Evolutionary conservation across 1,139 yeast genomes (phyloP), one percentile per base, ranked within the genome.

Genomic region (Neolecta irregularis): DNA sequence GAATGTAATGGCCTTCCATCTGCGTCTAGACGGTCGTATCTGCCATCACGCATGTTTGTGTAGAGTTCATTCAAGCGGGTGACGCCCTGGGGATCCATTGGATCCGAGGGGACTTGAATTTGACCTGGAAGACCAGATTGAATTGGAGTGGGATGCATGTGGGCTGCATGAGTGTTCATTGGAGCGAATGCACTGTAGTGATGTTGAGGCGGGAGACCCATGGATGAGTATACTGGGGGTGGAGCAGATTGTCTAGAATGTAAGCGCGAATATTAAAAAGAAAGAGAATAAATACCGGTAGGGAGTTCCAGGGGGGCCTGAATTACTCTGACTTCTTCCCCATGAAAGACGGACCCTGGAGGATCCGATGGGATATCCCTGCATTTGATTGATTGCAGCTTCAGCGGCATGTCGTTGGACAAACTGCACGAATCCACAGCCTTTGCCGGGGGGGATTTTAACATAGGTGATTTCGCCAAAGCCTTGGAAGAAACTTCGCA

Each of bases 401-500:
- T 83, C 94, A 1, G 95, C 95, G 45, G 81, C 78, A 44, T 73
- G 75, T 40, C 92, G 65, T 28, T 72, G 68, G 20, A 73, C 67
- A 52, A 74, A 83, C 54, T 79, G 91, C 39, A 83, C 85, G 59
- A 83, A 85, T 1, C 94, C 96, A 58, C 95, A 83, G 39, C 91
- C 91, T 53, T 83, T 83, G 11, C 93, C 93, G 4, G 76, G 74
- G 6, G 94, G 94, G 34, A 83, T 79, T 53, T 81, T 80, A 35
- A 83, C 88, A 49, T 78, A 81, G 38, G 75, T 69, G 44, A 85
- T 78, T 36, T 68, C 67, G 20, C 96, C 96, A 60, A 79, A 85
- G 9, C 91, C 80, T 48, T 73, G 73, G 58, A 83, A 83, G 35
- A 76, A 64, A 3, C 78, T 62, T 45, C 74, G 67, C 34, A 85